Percentiles rank a stretch among this genome's conserved stretches.
Evolutionary conservation across 257 asterid species (phyloP).

Genomic region (Echium plantagineum): DNA sequence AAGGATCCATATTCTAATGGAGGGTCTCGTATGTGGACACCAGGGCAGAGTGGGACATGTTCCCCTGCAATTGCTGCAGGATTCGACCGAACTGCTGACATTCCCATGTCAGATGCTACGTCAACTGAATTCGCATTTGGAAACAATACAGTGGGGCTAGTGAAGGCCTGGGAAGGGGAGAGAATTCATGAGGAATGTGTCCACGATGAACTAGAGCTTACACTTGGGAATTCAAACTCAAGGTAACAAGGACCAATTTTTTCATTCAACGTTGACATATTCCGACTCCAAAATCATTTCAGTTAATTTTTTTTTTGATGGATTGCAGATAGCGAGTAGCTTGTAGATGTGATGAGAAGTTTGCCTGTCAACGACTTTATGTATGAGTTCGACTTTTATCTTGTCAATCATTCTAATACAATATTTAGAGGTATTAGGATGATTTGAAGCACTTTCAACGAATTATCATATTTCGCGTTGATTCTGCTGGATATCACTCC

Average conservation of each 20-base stretch:
- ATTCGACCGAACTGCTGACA: constrained; percentile 70
- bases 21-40: constrained; percentile 96
- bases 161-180: constrained; percentile 97
- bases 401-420: background rate
- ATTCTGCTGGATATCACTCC: too few relatives aligned
- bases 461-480: background rate
- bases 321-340: background rate
- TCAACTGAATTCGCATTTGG: constrained; percentile 92
- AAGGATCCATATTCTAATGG: constrained; percentile 66
- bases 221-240: constrained; percentile 80
- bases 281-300: background rate
- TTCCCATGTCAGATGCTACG: constrained; percentile 81
- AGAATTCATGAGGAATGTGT: constrained; percentile 90
- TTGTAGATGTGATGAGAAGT: background rate
- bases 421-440: background rate
- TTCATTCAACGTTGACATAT: background rate
- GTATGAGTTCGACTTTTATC: background rate
- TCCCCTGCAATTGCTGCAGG: constrained; percentile 75
- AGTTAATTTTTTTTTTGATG: too few relatives aligned
- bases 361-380: too few relatives aligned
- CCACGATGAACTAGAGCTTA: constrained; percentile 89
- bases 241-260: constrained; percentile 23
- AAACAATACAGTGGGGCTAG: constrained; percentile 50
- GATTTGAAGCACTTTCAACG: background rate
- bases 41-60: constrained; percentile 96